Evolutionary conservation across 164 flowering plant species (phyloP).

Genomic region (Liquidambar formosana): DNA sequence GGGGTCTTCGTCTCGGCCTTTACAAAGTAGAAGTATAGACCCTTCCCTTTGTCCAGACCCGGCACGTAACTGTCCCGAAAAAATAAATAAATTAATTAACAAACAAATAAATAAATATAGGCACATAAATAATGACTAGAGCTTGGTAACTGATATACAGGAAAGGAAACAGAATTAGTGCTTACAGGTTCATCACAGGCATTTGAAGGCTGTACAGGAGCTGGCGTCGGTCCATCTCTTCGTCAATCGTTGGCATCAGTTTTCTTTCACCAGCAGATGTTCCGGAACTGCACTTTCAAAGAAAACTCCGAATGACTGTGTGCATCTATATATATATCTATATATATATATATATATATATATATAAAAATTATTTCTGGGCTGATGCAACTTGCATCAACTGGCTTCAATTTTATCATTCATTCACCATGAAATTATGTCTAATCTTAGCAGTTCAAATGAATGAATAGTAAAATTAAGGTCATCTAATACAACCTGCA

Average conservation of each 20-base stretch:
- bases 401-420: no score
- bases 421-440: no score
- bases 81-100: not conserved
- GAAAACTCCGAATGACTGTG: no score
- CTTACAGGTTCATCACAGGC: slow-evolving; percentile 86
- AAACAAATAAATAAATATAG: no score
- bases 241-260: slow-evolving; percentile 74
- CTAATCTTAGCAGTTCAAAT: no score
- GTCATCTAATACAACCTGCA: no score
- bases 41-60: slow-evolving; percentile 75
- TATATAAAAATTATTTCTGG: no score
- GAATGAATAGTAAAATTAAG: no score
- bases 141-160: no score
- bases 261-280: slow-evolving; percentile 87
- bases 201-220: slow-evolving; percentile 67
- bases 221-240: slow-evolving; percentile 66
- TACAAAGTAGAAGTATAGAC: slow-evolving; percentile 59
- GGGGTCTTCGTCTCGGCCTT: slow-evolving; percentile 70
- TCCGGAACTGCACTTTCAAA: slow-evolving; percentile 56
- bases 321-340: no score
- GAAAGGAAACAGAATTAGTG: not conserved
- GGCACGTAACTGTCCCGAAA: slow-evolving; percentile 54
- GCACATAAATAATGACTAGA: not conserved
- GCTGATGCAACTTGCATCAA: no score
- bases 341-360: no score